phyloP scores from a whole-genome alignment of 2,329 filamentous ascomycete genomes.

The Chaetomium globosum region DNA sequence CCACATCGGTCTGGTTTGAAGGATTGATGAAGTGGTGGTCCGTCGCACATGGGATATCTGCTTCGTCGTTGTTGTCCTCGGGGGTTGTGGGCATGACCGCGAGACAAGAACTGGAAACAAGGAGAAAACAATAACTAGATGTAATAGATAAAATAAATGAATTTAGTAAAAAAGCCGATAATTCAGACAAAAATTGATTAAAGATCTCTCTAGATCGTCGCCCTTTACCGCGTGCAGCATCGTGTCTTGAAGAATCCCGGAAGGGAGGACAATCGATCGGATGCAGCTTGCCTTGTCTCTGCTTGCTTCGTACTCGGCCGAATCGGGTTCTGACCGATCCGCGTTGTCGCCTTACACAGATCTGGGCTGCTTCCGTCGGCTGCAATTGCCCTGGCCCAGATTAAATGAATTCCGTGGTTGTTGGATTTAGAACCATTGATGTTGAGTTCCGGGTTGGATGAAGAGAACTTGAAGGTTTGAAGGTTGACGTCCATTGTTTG shows the following conservation, averaged over 20 bases:
- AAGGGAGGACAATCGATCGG: constrained; percentile 18
- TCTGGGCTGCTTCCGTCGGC: not conserved
- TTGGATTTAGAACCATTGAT: not conserved
- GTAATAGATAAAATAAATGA: not conserved
- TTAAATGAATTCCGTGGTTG: not conserved
- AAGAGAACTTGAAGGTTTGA: not conserved
- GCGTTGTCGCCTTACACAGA: constrained; percentile 11
- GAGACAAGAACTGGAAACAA: not conserved
- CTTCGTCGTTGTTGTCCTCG: constrained; percentile 1
- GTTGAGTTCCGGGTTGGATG: not conserved
- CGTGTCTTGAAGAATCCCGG: constrained; percentile 11
- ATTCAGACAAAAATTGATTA: not conserved
- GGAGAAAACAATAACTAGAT: not conserved
- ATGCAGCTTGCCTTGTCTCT: constrained; percentile 19
- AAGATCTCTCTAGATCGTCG: not conserved
- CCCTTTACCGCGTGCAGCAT: constrained; percentile 4
- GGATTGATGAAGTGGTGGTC: constrained; percentile 15
- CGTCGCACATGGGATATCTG: constrained; percentile 10
- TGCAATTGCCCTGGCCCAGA: not conserved
- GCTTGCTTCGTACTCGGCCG: constrained; percentile 19
- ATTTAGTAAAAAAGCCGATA: not conserved
- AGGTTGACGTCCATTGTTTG: not conserved
- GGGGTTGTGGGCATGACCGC: not conserved
- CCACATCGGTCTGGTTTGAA: not conserved
- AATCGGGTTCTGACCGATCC: constrained; percentile 13